Conservation (phyloP, 306 rosid genomes). For the Psophocarpus tetragonolobus region DNA sequence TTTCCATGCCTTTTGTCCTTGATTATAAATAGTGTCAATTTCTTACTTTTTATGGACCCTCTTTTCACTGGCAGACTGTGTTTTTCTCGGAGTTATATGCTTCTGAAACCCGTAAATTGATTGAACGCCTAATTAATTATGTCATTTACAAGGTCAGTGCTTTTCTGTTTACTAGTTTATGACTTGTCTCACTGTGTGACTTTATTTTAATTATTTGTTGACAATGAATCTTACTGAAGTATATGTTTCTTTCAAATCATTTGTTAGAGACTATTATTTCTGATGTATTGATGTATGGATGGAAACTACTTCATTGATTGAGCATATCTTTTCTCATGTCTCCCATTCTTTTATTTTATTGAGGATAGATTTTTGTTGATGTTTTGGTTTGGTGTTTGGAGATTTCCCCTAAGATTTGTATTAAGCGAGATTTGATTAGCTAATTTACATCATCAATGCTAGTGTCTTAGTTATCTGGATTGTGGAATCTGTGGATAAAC, state of each 20-base stretch:
- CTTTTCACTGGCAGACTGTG: too few species aligned
- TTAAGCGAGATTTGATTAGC: background rate
- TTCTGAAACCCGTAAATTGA: too few species aligned
- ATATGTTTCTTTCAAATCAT: background rate
- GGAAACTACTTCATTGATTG: conserved; percentile 7
- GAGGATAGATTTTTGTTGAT: conserved; percentile 14
- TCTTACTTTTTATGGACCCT: too few species aligned
- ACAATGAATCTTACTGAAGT: background rate
- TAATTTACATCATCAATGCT: background rate
- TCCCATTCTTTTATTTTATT: background rate
- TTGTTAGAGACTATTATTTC: background rate
- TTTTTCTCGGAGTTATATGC: too few species aligned
- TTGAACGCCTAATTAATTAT: conserved; percentile 42
- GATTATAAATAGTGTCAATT: too few species aligned
- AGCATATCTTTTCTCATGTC: background rate
- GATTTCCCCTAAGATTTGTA: background rate
- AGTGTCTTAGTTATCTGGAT: conserved; percentile 17
- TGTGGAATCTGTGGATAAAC: background rate
- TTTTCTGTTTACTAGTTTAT: conserved; percentile 9
- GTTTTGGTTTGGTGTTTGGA: conserved; percentile 16
- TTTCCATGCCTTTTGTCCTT: too few species aligned
- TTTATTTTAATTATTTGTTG: conserved; percentile 15
- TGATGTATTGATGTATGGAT: background rate
- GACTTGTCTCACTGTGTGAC: background rate
- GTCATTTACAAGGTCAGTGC: conserved; percentile 81